phyloP scores from a whole-genome alignment of 345 rosid genomes.

The Nephelium lappaceum region DNA sequence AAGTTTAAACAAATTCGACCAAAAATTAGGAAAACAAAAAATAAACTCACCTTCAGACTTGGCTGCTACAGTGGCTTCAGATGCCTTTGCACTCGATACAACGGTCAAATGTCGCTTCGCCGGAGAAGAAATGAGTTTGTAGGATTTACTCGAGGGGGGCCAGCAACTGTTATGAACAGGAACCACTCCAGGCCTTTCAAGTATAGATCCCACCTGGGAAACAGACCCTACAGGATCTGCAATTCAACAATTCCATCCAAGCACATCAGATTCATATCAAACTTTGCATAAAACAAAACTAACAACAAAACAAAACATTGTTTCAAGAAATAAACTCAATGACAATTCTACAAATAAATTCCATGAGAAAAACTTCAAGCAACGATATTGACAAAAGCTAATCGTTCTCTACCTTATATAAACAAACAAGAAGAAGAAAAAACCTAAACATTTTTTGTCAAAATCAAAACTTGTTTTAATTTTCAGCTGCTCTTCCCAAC shows the following conservation, averaged over 20 bases:
- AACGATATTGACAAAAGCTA: background rate
- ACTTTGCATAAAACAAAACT: background rate
- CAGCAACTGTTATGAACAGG: slow-evolving; percentile 30
- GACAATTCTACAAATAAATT: background rate
- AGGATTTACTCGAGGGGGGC: slow-evolving; percentile 34
- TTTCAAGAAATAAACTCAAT: background rate
- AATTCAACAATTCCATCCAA: slow-evolving; percentile 13
- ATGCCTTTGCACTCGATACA: slow-evolving; percentile 45
- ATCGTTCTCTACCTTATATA: background rate
- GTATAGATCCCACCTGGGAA: slow-evolving; percentile 20
- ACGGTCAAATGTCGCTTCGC: slow-evolving; percentile 28
- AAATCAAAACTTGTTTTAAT: background rate
- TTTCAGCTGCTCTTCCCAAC: background rate
- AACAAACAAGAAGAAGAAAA: background rate
- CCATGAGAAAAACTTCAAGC: background rate
- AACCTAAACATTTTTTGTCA: background rate
- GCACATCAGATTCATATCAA: slow-evolving; percentile 4
- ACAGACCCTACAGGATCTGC: slow-evolving; percentile 45
- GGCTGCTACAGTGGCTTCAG: slow-evolving; percentile 47
- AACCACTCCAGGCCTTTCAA: slow-evolving; percentile 33
- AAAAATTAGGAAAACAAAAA: background rate
- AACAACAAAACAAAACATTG: background rate
- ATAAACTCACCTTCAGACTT: slow-evolving; percentile 56
- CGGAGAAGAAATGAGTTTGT: slow-evolving; percentile 26
- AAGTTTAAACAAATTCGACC: background rate